These are phyloP conservation scores for Hypoxylon sp. DNA, from an alignment of 2,329 filamentous ascomycete species.

Conservation along the genomic window DNA sequence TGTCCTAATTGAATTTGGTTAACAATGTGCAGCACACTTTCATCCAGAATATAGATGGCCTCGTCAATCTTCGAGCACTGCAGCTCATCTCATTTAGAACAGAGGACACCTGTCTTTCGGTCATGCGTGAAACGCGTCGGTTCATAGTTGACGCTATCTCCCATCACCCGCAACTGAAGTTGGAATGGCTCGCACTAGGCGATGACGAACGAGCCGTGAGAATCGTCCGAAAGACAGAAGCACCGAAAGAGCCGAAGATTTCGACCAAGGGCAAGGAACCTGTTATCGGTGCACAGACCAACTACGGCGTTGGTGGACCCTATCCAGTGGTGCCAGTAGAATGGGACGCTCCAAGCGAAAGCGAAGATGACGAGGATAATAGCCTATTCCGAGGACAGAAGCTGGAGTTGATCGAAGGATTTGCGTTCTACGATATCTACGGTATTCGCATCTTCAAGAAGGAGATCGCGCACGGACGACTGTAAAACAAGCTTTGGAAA, in stretches of 20 bases:
- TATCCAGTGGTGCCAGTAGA: slow-evolving; percentile 52
- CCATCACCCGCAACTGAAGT: slow-evolving; percentile 68
- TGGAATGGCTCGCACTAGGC: slow-evolving; percentile 72
- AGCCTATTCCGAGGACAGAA: slow-evolving; percentile 46
- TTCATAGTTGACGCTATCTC: slow-evolving; percentile 72
- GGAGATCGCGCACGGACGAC: slow-evolving; percentile 63
- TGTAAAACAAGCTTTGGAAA: slow-evolving; percentile 53
- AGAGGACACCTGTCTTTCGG: slow-evolving; percentile 70
- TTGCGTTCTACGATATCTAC: slow-evolving; percentile 62
- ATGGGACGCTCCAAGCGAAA: slow-evolving; percentile 55
- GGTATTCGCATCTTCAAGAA: slow-evolving; percentile 72
- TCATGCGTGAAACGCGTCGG: slow-evolving; percentile 69
- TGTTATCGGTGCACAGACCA: background rate
- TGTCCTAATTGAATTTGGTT: slow-evolving; percentile 26
- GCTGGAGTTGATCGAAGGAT: slow-evolving; percentile 58
- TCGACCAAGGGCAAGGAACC: slow-evolving; percentile 57
- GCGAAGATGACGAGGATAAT: slow-evolving; percentile 56
- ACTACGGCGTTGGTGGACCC: slow-evolving; percentile 32
- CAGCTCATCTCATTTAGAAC: slow-evolving; percentile 69
- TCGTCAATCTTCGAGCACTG: slow-evolving; percentile 67
- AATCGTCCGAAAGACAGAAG: slow-evolving; percentile 61
- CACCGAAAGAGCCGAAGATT: slow-evolving; percentile 49
- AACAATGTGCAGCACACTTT: slow-evolving; percentile 66
- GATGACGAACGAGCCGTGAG: slow-evolving; percentile 65
- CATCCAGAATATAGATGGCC: slow-evolving; percentile 66